Conservation (phyloP, 1,284 basidiomycete species). For the Marasmius sp. region DNA sequence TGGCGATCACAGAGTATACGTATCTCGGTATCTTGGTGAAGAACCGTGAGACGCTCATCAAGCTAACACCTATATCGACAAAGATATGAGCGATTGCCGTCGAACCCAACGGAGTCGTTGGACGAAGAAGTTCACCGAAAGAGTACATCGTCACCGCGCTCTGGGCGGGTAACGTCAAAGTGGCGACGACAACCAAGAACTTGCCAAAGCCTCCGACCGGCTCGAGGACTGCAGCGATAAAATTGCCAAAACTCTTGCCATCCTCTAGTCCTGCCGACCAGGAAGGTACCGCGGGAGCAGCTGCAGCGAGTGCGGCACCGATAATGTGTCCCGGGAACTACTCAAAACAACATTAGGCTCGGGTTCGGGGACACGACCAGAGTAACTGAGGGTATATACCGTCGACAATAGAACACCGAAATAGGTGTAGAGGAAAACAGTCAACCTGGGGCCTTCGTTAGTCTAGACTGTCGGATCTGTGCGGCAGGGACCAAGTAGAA, state of each 20-base stretch:
- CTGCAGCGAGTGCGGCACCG: conserved; percentile 64
- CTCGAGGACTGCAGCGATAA: conserved; percentile 55
- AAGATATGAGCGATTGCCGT: neutral
- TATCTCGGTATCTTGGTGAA: conserved; percentile 68
- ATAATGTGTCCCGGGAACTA: conserved; percentile 61
- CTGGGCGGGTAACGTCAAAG: conserved; percentile 50
- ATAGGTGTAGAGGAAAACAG: conserved; percentile 66
- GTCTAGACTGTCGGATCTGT: neutral
- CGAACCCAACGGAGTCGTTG: neutral
- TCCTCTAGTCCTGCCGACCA: conserved; percentile 59
- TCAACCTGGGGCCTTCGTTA: conserved; percentile 27
- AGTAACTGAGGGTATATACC: conserved; percentile 32
- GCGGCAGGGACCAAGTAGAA: conserved; percentile 12
- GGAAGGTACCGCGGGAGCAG: conserved; percentile 50
- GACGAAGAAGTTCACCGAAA: conserved; percentile 39
- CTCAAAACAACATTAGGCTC: neutral
- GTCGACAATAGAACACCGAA: conserved; percentile 62
- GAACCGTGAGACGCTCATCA: conserved; percentile 65
- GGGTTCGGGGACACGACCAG: conserved; percentile 1
- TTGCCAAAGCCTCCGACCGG: conserved; percentile 58
- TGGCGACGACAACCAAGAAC: conserved; percentile 40
- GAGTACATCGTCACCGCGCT: conserved; percentile 78
- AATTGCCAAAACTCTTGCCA: conserved; percentile 54
- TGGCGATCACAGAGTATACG: conserved; percentile 64
- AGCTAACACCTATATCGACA: conserved; percentile 46